Conservation (phyloP, 192 early-diverging fungal genomes). For the Backusella australiensis region DNA sequence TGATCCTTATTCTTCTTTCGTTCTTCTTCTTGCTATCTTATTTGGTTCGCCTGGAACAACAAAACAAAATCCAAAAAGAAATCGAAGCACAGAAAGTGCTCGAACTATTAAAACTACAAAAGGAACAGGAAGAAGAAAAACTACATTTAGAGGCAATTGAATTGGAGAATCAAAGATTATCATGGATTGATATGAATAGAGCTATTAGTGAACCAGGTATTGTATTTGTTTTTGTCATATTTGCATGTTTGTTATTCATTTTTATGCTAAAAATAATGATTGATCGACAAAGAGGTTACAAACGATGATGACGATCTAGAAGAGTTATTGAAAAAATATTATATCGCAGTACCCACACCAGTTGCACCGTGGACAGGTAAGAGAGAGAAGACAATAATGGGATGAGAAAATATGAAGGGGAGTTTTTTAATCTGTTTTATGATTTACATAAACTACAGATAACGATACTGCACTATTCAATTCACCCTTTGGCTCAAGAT, state of each 20-base stretch:
- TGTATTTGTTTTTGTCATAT: neutral
- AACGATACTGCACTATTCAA: slow-evolving; percentile 35
- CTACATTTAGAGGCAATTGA: neutral
- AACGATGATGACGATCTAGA: neutral
- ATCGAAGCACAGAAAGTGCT: neutral
- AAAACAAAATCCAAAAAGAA: neutral
- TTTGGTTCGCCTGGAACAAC: neutral
- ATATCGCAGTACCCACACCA: slow-evolving; percentile 42
- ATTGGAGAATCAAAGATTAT: neutral
- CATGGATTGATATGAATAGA: slow-evolving; percentile 2
- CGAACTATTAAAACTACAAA: neutral
- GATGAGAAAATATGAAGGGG: neutral
- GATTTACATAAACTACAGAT: neutral
- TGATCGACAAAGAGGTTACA: neutral
- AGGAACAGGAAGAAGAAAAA: neutral
- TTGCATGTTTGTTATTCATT: neutral
- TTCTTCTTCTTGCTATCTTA: neutral
- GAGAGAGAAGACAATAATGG: neutral
- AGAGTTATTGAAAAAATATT: slow-evolving; percentile 28
- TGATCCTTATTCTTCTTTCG: neutral
- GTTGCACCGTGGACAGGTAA: slow-evolving; percentile 39
- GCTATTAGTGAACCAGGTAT: neutral
- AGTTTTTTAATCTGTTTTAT: neutral
- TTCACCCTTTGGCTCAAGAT: slow-evolving; percentile 28
- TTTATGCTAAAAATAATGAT: neutral